These are phyloP conservation scores for Herpetomonas samuelpessoai DNA, from an alignment of 208 protist species.

Conservation along the genomic window DNA sequence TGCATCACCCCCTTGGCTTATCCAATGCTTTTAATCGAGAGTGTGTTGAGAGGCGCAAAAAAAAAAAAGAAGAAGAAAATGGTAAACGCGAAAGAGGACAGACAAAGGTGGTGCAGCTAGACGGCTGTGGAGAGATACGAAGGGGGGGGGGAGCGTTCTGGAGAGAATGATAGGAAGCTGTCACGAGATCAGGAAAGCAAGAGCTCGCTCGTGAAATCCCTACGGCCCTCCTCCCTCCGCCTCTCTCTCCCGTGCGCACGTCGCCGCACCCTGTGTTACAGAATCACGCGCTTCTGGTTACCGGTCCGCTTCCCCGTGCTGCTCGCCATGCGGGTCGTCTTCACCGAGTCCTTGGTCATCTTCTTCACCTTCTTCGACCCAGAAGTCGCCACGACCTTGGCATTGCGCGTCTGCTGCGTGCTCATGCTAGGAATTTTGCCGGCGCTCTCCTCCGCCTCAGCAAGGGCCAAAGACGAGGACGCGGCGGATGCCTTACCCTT, in stretches of 20 bases:
- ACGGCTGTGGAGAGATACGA: too few relatives aligned
- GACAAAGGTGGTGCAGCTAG: too few relatives aligned
- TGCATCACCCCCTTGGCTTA: too few relatives aligned
- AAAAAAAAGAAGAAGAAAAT: conserved; percentile 11
- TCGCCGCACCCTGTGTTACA: neutral
- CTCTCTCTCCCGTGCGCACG: conserved; percentile 7
- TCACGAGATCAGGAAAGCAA: too few relatives aligned
- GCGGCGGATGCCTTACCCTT: neutral
- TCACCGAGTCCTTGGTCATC: conserved; percentile 14
- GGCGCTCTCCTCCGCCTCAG: conserved; percentile 4
- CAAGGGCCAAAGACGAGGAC: neutral
- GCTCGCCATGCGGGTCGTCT: conserved; percentile 28
- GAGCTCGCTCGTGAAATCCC: too few relatives aligned
- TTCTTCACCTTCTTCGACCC: conserved; percentile 47
- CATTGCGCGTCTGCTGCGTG: conserved; percentile 12
- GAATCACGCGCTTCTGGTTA: conserved; percentile 15
- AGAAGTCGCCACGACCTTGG: conserved; percentile 13
- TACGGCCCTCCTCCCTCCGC: neutral
- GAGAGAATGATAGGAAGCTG: too few relatives aligned
- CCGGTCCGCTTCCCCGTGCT: conserved; percentile 28
- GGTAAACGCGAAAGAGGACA: conserved; percentile 5
- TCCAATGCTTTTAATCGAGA: conserved; percentile 2
- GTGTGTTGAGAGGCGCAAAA: neutral
- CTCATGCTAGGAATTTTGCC: conserved; percentile 37
- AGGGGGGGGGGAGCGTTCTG: too few relatives aligned